phyloP scores from a whole-genome alignment of 192 early-diverging fungal species.

The Dissophora globulifera region DNA sequence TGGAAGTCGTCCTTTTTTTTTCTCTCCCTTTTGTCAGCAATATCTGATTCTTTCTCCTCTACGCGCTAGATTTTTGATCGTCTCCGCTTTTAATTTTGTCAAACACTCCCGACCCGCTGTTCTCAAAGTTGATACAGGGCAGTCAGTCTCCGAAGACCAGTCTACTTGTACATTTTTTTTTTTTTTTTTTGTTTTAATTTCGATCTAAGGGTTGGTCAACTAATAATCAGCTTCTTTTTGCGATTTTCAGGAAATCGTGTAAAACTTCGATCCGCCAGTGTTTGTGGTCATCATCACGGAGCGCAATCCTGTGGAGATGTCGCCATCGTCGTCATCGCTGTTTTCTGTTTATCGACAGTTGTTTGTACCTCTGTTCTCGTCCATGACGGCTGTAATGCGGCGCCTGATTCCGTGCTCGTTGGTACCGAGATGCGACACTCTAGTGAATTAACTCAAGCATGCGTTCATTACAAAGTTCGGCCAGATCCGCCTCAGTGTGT shows the following conservation, averaged over 20 bases:
- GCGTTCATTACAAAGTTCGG: slow-evolving; percentile 99
- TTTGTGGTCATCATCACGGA: slow-evolving; percentile 92
- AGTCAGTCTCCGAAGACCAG: slow-evolving; percentile 39
- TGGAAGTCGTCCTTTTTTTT: not conserved
- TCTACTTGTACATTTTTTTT: not conserved
- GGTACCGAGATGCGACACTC: slow-evolving; percentile 87
- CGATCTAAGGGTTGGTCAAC: too few species aligned
- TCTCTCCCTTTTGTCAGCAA: not conserved
- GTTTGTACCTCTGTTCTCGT: slow-evolving; percentile 72
- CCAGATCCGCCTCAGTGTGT: slow-evolving; percentile 87
- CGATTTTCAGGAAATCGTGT: slow-evolving; percentile 93
- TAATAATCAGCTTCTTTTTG: too few species aligned
- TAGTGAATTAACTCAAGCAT: slow-evolving; percentile 98
- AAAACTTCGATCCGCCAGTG: slow-evolving; percentile 90
- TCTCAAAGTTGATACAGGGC: slow-evolving; percentile 77
- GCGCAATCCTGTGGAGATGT: slow-evolving; percentile 90
- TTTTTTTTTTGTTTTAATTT: not conserved
- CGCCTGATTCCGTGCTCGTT: slow-evolving; percentile 85
- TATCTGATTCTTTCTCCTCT: not conserved
- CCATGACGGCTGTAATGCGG: slow-evolving; percentile 70
- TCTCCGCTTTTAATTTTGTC: slow-evolving; percentile 91
- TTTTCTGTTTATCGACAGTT: slow-evolving; percentile 70
- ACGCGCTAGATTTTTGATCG: slow-evolving; percentile 96
- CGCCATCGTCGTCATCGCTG: slow-evolving; percentile 69
- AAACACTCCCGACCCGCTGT: slow-evolving; percentile 93